Evolutionary conservation across 805 yeast genomes (phyloP).

Genomic region (Candida silvicultrix): DNA sequence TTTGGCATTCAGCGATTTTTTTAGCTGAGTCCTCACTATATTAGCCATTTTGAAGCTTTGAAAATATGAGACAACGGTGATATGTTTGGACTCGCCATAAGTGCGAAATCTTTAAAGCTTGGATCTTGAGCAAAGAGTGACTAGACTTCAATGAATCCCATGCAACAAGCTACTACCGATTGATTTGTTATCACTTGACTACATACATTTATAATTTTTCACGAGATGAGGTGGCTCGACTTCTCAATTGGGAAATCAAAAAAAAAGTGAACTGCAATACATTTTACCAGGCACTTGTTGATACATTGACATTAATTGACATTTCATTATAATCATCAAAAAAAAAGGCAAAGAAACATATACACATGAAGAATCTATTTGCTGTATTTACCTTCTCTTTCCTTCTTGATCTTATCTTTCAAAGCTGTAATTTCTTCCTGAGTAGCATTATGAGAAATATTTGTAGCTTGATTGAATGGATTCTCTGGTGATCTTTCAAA

Average conservation of each 20-base stretch:
- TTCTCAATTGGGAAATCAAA: background rate
- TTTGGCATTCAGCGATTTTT: background rate
- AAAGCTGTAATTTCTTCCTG: slow-evolving; percentile 39
- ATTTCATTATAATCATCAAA: background rate
- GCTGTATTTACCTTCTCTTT: slow-evolving; percentile 35
- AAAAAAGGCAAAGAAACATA: no score
- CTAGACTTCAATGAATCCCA: no score
- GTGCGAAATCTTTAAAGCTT: no score
- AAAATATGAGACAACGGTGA: background rate
- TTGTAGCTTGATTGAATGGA: slow-evolving; percentile 73
- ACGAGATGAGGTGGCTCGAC: background rate
- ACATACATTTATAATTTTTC: background rate
- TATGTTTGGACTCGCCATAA: background rate
- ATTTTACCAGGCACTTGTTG: no score
- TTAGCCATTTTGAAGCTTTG: background rate
- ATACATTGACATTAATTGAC: background rate
- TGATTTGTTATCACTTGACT: no score
- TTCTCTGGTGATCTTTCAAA: slow-evolving; percentile 76
- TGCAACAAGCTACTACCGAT: no score
- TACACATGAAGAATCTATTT: background rate
- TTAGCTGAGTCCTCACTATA: background rate
- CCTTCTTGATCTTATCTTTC: slow-evolving; percentile 41
- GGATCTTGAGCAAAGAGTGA: no score
- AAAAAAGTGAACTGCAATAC: no score
- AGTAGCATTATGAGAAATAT: slow-evolving; percentile 55